Percentiles rank a stretch among this genome's conserved stretches.
Conservation (phyloP, 257 asterid species). For the Cordia subcordata region DNA sequence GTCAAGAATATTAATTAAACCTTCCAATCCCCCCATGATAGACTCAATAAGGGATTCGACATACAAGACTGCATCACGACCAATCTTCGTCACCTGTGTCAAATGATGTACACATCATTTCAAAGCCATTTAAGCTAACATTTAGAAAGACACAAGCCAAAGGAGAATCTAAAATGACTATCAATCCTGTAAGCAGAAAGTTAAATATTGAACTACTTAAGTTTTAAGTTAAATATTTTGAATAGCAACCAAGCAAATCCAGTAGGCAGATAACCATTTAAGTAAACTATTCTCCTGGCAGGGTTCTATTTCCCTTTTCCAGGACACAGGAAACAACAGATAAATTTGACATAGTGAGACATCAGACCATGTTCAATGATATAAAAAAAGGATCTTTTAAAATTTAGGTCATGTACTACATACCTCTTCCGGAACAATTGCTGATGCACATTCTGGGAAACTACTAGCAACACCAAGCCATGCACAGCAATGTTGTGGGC, state of each 20-base stretch:
- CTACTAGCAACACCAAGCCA: slow-evolving; percentile 99
- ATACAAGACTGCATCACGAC: slow-evolving; percentile 92
- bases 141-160: neutral
- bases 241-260: too few species aligned
- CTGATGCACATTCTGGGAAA: slow-evolving; percentile 95
- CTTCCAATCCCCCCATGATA: slow-evolving; percentile 98
- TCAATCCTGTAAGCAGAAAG: neutral
- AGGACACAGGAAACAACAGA: too few species aligned
- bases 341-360: too few species aligned
- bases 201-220: neutral
- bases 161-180: neutral
- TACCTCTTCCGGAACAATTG: slow-evolving; percentile 95
- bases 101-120: slow-evolving; percentile 10
- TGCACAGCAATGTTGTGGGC: slow-evolving; percentile 99
- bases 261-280: too few species aligned
- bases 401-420: neutral
- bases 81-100: slow-evolving; percentile 83
- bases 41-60: slow-evolving; percentile 98
- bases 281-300: too few species aligned
- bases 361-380: too few species aligned
- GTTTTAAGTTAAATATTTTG: too few species aligned
- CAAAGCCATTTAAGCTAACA: neutral
- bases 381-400: neutral
- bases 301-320: too few species aligned
- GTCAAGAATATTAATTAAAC: slow-evolving; percentile 92